A percentile compares a stretch with the other conserved stretches of the same genome.
These are phyloP conservation scores for Psilocybe mexicana DNA, from an alignment of 1,284 basidiomycete species.

Conservation along the genomic window DNA sequence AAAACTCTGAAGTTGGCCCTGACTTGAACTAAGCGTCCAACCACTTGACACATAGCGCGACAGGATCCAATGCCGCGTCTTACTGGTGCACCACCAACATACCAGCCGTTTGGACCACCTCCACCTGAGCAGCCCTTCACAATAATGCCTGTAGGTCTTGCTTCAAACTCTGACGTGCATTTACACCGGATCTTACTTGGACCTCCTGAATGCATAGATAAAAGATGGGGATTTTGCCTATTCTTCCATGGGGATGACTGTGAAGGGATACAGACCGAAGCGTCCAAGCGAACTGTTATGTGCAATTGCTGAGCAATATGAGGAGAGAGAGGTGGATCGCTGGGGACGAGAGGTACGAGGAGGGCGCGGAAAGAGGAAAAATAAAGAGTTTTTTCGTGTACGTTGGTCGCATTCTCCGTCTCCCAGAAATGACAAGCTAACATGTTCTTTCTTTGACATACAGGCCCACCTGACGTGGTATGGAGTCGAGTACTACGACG, in stretches of 20 bases:
- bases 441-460: neutral
- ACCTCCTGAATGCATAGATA: neutral
- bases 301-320: slow-evolving; percentile 3
- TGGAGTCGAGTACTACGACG: neutral
- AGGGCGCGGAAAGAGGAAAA: slow-evolving; percentile 2
- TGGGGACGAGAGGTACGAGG: neutral
- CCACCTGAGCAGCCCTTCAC: neutral
- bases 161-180: neutral
- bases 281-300: slow-evolving; percentile 1
- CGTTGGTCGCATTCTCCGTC: neutral
- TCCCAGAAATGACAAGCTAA: too few species aligned
- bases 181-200: neutral
- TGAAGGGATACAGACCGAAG: slow-evolving; percentile 1
- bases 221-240: neutral
- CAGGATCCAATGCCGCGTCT: neutral
- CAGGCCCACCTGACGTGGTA: slow-evolving; percentile 6
- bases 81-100: neutral
- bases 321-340: neutral
- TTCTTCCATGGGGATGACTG: neutral
- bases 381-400: neutral
- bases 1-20: too few species aligned
- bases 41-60: too few species aligned
- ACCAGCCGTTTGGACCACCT: neutral
- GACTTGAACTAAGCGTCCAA: too few species aligned
- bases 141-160: neutral